Base-by-base conservation (phyloP, 2,329 filamentous ascomycete genomes). In the Dothideomycetes sp. region DNA sequence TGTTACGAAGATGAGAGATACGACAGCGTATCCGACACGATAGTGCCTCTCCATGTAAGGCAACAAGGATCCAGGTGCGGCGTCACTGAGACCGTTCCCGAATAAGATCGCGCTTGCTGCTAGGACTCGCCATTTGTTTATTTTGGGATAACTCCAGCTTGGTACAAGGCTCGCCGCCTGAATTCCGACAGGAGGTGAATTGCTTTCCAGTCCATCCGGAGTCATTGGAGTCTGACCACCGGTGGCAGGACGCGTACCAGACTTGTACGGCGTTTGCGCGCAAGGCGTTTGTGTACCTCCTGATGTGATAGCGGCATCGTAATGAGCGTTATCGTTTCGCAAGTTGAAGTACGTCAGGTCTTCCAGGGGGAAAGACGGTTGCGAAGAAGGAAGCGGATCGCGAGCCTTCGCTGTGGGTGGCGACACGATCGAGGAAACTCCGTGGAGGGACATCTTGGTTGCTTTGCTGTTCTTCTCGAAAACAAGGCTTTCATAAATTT, bases 41-140 rank as follows among this genome's bases (percentile, higher is more conserved):
- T 89, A 93, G 51, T 82, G 75, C 57, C 63, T 68, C 56, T 89
- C 82, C 58, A 93, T 82, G 53, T 86, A 86, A 0, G 85, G 84
- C 49, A 93, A 83, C 42, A 91, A 54, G 9, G 84, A 83, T 53
- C 85, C 85, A 2, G 84, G 76, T 0, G 81, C 64, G 43, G 46
- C 47, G 37, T 93, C 86, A 49, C 76, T 84, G 43, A 91, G 61
- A 0, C 84, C 86, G 50, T 80, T 79, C 2, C 71, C 69, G 45
- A 91, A 70, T 43, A 74, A 80, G 45, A 79, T 72, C 32, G 82
- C 52, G 47, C 80, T 85, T 11, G 72, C 69, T 9, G 75, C 70
- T 8, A 79, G 54, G 18, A 88, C 65, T 24, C 84, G 68, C 62
- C 72, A 88, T 45, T 75, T 77, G 56, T 86, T 88, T 72, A 77